Evolutionary conservation across 345 rosid species (phyloP), one percentile per base, ranked within the genome.

Genomic region (Raphanus sativus): DNA sequence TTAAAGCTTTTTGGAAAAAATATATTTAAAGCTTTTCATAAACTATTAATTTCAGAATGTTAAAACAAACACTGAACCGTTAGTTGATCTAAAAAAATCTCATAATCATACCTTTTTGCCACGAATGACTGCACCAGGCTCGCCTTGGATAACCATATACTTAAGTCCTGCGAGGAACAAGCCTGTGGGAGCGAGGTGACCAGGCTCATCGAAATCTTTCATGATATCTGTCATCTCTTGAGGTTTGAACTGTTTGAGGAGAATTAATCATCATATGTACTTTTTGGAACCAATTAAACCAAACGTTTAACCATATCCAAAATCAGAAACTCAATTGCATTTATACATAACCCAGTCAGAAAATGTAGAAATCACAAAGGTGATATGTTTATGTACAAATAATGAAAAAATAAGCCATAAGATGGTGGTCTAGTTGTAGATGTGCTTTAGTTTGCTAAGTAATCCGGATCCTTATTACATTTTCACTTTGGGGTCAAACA

Each of bases 171-270:
- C 87, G 0, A 90, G 81, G 80, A 77, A 81, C 73, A 90, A 64
- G 0, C 95, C 95, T 9, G 87, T 87, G 4, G 87, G 92, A 59
- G 92, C 95, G n/a, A 88, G 88, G 7, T 86, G 70, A 4, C 95
- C 95, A 0, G 95, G 92, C 42, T 88, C 92, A 38, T 86, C 86
- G 8, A 90, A 88, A 69, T 90, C 95, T 59, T 85, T 85, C 84
- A 85, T 83, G 36, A 90, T 85, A n/a, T 42, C 85, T 17, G 70
- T 55, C 29, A 87, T 84, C 80, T 90, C 91, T 4, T 81, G 83
- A 25, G 86, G 74, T 75, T 88, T 88, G 4, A 87, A 77, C 95
- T 90, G 83, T 76, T 71, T 38, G 0, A 13, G 65, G 1, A 63
- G 6, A 64, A 38, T 12, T 1, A 62, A 36, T 28, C 70, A 48